Evolutionary conservation across 805 yeast species (phyloP).

Genomic region (Sugiyamaella smithiae): DNA sequence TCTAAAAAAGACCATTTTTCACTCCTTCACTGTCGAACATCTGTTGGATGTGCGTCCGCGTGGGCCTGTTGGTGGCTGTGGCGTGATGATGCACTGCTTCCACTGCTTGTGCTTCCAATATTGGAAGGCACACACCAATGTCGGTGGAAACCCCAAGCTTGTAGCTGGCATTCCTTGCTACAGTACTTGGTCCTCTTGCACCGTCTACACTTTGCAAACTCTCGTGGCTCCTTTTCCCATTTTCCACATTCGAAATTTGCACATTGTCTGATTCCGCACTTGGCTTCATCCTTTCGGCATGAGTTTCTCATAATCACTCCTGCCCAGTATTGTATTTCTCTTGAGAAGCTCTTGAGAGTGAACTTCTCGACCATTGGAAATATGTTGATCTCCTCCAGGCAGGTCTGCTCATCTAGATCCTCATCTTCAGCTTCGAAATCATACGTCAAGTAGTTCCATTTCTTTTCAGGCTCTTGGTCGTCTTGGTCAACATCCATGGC

Average conservation of each 20-base stretch:
- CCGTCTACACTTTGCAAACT: constrained; percentile 91
- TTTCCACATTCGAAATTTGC: constrained; percentile 89
- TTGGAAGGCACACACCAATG: constrained; percentile 66
- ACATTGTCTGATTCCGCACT: constrained; percentile 92
- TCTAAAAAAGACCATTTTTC: no score
- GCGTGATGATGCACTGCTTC: constrained; percentile 3
- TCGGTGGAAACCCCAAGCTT: constrained; percentile 89
- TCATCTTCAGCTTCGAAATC: constrained; percentile 32
- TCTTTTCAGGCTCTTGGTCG: background rate
- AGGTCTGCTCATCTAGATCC: constrained; percentile 45
- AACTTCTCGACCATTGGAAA: constrained; percentile 92
- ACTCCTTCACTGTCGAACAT: background rate
- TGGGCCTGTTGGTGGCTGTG: background rate
- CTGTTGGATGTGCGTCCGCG: background rate
- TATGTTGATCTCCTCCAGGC: constrained; percentile 51
- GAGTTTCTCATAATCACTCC: constrained; percentile 97
- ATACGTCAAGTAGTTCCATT: constrained; percentile 31
- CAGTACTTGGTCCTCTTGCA: constrained; percentile 96
- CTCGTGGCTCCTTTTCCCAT: constrained; percentile 89
- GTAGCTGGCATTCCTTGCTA: constrained; percentile 84
- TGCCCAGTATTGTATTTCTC: constrained; percentile 92
- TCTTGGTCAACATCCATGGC: constrained; percentile 19
- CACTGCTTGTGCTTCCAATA: constrained; percentile 11
- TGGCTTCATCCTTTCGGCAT: constrained; percentile 81
- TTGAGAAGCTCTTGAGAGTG: constrained; percentile 64